A percentile compares a stretch with the other conserved stretches of the same genome.
Evolutionary conservation across 192 early-diverging fungal species (phyloP).

Genomic region (Diversispora eburnea): DNA sequence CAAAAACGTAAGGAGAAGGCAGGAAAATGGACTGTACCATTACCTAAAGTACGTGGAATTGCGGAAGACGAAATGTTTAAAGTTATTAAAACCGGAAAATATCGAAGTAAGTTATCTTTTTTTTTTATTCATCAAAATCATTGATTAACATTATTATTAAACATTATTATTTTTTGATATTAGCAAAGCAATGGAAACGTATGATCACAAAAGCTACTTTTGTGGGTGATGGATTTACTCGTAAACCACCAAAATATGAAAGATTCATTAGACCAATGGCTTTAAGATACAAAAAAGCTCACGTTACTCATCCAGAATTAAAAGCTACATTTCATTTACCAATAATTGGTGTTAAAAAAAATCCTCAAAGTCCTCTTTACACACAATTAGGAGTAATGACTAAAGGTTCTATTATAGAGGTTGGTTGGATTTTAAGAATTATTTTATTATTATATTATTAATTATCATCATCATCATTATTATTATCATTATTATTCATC

Average conservation of each 20-base stretch:
- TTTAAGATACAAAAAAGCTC: slow-evolving; percentile 96
- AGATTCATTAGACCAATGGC: slow-evolving; percentile 98
- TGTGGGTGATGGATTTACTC: slow-evolving; percentile 98
- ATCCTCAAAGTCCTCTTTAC: slow-evolving; percentile 92
- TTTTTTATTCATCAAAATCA: background rate
- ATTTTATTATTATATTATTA: background rate
- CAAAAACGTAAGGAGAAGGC: slow-evolving; percentile 99
- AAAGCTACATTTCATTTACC: slow-evolving; percentile 95
- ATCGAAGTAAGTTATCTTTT: slow-evolving; percentile 64
- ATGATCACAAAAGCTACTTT: slow-evolving; percentile 99
- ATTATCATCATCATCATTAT: too few species aligned
- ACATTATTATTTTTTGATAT: slow-evolving; percentile 4
- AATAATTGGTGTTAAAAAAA: slow-evolving; percentile 98
- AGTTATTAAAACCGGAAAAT: slow-evolving; percentile 93
- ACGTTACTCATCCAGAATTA: slow-evolving; percentile 98
- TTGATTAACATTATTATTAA: background rate
- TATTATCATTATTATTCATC: too few species aligned
- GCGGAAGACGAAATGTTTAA: slow-evolving; percentile 99
- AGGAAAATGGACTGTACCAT: slow-evolving; percentile 94
- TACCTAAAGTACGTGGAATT: slow-evolving; percentile 98
- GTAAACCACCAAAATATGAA: slow-evolving; percentile 99
- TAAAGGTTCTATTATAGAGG: slow-evolving; percentile 97
- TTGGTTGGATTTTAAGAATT: slow-evolving; percentile 19
- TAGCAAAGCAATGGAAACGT: slow-evolving; percentile 95
- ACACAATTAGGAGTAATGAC: slow-evolving; percentile 97